Base-by-base conservation (phyloP, 129 eudicot species). In the Pseudognaphalium luteoalbum region DNA sequence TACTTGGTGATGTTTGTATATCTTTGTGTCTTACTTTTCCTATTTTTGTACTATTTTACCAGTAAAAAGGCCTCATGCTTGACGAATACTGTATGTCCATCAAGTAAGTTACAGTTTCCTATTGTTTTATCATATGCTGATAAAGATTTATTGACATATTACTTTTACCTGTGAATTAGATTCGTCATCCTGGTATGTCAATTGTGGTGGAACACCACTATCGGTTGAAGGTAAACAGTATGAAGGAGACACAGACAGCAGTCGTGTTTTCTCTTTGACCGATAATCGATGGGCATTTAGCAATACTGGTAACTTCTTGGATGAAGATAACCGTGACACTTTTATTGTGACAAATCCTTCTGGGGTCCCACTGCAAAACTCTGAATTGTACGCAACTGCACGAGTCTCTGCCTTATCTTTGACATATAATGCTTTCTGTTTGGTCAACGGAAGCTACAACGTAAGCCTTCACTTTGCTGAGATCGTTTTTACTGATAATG, bases 391-490 rank as follows among this genome's bases (percentile, higher is more conserved):
- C 85, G 62, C 3, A 62, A 66, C 44, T 70, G 98, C 96, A 75
- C 84, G 98, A 14, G 32, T 65, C 25, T 80, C 98, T 44, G 89
- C 97, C 14, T 19, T 90, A 17, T 88, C 98, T 34, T 76, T 93
- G 73, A 90, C 91, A 32, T 93, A 93, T 60, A 86, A 88, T 44
- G 91, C 84, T 10, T 86, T 72, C 66, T 93, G 98, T 77, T 47
- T 93, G 83, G 6, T 0, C 12, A 78, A 85, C 58, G 98, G 95
- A 47, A 88, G 69, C 75, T 93, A 93, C 74, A 85, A 74, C 0
- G 91, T 93, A 39, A 93, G 76, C 85, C 92, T 93, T 58, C 92
- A 90, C 85, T 93, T 93, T 81, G 97, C 97, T 0, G 97, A 93
- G 88, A 90, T 85, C 61, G 47, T 76, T 74, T 88, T 86, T 59